Evolutionary conservation across 2,329 filamentous ascomycete species (phyloP), one percentile per base, ranked within the genome.

Genomic region (Alternaria arbusti): DNA sequence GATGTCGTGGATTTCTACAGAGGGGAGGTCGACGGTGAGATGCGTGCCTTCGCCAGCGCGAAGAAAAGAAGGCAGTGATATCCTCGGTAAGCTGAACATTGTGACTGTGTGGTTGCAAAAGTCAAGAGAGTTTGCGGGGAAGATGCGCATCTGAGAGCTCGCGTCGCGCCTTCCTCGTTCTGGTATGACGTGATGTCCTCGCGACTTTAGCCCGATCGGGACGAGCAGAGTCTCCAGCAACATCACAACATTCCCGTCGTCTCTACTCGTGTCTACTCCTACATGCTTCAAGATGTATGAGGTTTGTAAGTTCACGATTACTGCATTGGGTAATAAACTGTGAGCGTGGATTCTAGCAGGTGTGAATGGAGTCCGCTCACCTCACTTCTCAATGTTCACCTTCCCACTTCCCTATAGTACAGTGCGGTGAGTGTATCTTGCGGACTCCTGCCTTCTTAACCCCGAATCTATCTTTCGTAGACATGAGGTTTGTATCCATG

Each of bases 1-100:
- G 72, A 97, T 87, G 78, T 91, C 88, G 80, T 96, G 89, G 61
- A 93, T 85, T 67, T 91, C 84, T 59, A 95, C 90, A 0, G 91
- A 84, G 9, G 91, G 85, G 7, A 97, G 70, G 49, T 84, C 77
- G 65, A 84, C 81, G 25, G 70, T 70, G 11, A 69, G 69, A 59
- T 75, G 63, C n/a, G 60, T 69, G 30, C 66, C 68, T 25, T 63
- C 59, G 22, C 66, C 64, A 11, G 60, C 45, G 8, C 62, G 66
- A 20, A 74, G 63, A 52, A 74, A 73, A 3, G 68, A 69, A 4
- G 71, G 71, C 7, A 74, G 30, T 2, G 66, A 65, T 22, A 73
- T 66, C 43, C 64, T 68, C 22, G 71, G 71, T 40, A 74, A 25
- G 46, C 56, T 73, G 67, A 74, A 74, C 71, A 74, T 74, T 51